phyloP scores from a whole-genome alignment of 2,329 filamentous ascomycete genomes.

The Thielaviopsis populi region DNA sequence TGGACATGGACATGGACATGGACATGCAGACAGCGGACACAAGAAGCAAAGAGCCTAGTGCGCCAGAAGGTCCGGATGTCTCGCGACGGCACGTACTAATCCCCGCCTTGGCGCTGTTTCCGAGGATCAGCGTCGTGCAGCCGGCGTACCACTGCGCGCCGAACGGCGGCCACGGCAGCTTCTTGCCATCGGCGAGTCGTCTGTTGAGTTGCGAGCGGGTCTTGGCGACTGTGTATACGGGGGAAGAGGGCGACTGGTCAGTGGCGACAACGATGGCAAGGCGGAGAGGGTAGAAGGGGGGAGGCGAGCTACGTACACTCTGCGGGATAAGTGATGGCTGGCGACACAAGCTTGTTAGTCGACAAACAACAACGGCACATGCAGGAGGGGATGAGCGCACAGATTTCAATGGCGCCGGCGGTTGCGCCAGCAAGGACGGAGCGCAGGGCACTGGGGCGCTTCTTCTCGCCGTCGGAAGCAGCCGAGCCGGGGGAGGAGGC shows the following conservation, averaged over 20 bases:
- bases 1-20: too few relatives aligned
- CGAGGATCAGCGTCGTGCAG: slow-evolving; percentile 91
- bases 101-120: slow-evolving; percentile 90
- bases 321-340: slow-evolving; percentile 79
- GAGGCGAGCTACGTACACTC: slow-evolving; percentile 63
- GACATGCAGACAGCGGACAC: too few relatives aligned
- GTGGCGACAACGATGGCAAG: not conserved
- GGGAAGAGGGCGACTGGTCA: slow-evolving; percentile 13
- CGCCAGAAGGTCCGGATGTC: too few relatives aligned
- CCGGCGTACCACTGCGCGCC: slow-evolving; percentile 93
- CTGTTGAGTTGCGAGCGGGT: slow-evolving; percentile 88
- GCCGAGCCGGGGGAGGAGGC: not conserved
- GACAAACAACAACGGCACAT: not conserved
- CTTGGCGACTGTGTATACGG: slow-evolving; percentile 56
- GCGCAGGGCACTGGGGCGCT: slow-evolving; percentile 61
- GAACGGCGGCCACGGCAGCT: slow-evolving; percentile 89
- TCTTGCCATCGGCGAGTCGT: slow-evolving; percentile 63
- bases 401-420: slow-evolving; percentile 90
- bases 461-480: too few relatives aligned
- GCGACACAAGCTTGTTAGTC: slow-evolving; percentile 6
- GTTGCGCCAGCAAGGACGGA: slow-evolving; percentile 84
- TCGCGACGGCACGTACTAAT: slow-evolving; percentile 50
- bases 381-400: slow-evolving; percentile 27
- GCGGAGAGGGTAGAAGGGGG: slow-evolving; percentile 8
- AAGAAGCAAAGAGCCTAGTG: too few relatives aligned